phyloP scores from a whole-genome alignment of 345 rosid genomes.

The Eucalyptus dawsonii region DNA sequence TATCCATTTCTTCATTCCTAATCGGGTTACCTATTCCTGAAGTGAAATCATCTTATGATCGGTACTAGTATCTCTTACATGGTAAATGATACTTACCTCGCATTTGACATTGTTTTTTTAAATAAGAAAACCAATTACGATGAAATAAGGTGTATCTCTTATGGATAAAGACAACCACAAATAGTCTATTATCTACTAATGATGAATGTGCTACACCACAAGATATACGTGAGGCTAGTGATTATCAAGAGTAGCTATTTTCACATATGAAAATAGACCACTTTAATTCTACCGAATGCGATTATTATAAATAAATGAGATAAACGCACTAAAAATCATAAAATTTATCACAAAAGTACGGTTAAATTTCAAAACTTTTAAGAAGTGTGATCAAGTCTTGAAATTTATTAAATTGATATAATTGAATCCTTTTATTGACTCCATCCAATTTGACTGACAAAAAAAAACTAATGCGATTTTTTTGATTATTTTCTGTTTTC shows the following conservation, averaged over 20 bases:
- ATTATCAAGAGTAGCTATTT: background rate
- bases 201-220: background rate
- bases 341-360: too few species aligned
- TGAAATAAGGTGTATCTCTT: background rate
- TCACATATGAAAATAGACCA: background rate
- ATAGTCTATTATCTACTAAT: background rate
- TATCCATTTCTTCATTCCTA: background rate
- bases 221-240: background rate
- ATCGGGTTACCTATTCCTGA: background rate
- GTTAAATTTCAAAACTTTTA: accelerated
- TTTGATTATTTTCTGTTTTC: too few species aligned
- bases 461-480: too few species aligned
- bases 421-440: accelerated
- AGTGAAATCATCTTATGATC: background rate
- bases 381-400: too few species aligned
- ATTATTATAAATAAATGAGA: background rate
- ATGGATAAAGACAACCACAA: background rate
- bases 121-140: background rate
- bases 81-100: background rate
- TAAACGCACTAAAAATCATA: too few species aligned
- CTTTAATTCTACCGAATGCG: background rate
- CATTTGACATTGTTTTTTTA: background rate
- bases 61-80: background rate
- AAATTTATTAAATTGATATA: too few species aligned
- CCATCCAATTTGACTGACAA: background rate